Conservation (phyloP, 2,329 filamentous ascomycete genomes). For the Sporothrix curviconia region DNA sequence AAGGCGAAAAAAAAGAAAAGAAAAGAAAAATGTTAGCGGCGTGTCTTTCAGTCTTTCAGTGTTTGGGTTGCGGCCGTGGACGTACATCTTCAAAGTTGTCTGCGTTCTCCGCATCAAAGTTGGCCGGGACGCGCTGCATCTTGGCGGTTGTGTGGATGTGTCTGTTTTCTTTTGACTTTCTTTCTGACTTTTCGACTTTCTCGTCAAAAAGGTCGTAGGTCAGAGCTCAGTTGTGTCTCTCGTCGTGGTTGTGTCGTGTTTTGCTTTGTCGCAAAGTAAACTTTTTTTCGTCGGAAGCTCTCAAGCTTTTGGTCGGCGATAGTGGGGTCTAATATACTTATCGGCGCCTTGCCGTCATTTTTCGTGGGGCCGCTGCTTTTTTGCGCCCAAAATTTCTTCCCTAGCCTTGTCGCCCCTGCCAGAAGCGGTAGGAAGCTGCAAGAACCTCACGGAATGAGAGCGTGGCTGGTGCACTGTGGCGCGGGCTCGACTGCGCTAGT, state of each 20-base stretch:
- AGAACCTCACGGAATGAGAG: neutral
- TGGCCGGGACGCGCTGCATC: slow-evolving; percentile 37
- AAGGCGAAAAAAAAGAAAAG: too few relatives aligned
- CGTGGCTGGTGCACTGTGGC: neutral
- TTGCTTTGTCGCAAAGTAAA: neutral
- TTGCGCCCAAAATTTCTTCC: neutral
- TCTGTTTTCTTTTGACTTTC: neutral
- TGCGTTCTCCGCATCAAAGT: slow-evolving; percentile 54
- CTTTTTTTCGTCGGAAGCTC: neutral
- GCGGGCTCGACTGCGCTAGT: too few relatives aligned
- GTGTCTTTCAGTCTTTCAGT: neutral
- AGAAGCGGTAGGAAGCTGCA: slow-evolving; percentile 14
- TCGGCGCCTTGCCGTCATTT: neutral
- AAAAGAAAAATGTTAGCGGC: too few relatives aligned
- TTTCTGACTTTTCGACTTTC: neutral
- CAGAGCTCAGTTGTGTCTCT: neutral
- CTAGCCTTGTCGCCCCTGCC: neutral
- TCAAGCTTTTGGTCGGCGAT: neutral
- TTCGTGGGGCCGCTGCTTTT: neutral
- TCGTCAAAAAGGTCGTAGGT: too few relatives aligned
- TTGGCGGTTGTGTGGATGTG: slow-evolving; percentile 14
- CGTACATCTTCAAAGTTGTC: slow-evolving; percentile 52
- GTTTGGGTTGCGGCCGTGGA: neutral
- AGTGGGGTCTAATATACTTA: slow-evolving; percentile 3
- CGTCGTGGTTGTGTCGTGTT: neutral